Base-by-base conservation (phyloP, 225 moss, liverwort and hornwort species). In the Sphagnum contortum region DNA sequence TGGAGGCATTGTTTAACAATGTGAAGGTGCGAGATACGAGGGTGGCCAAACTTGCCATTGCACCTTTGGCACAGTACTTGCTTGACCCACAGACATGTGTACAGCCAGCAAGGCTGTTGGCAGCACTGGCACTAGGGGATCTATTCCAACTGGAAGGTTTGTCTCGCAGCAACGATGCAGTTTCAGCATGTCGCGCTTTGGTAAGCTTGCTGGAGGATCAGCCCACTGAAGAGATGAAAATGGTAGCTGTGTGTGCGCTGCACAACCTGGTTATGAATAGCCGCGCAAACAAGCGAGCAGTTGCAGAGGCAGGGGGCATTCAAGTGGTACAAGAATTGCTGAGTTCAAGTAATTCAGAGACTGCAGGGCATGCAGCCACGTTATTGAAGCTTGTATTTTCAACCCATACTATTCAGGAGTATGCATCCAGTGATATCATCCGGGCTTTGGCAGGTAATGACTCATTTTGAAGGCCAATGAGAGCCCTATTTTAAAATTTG, bases 221-320 rank as follows among this genome's bases (percentile, higher is more conserved):
- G 68, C 98, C 98, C 2, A 91, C 93, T 29, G 98, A 98, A 63
- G 98, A 98, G 75, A 98, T 98, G 98, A 98, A 89, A 74, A 93
- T 98, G 98, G 98, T 98, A 4, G 76, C 98, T 14, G 87, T 98
- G 49, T 93, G 98, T 50, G 98, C 98, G 8, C 64, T 98, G 62
- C 98, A 98, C 64, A 98, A 98, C 75, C 89, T 98, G 45, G 98
- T 98, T 45, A 88, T 89, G 75, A 91, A 86, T 69, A 98, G 98
- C 71, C 85, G 98, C 60, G 89, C 98, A n/a, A 98, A 98, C 66
- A 98, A 91, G 67, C 93, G 98, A 3, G 98, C 98, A 68, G 93
- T 98, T 7, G 98, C 98, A 48, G 98, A 98, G 72, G 98, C 93
- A 44, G 98, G 98, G 48, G 98, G 98, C 55, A 91, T 98, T 54